Percentiles rank a stretch among this genome's conserved stretches.
phyloP scores from a whole-genome alignment of 768 basidiomycete species.

The Rhodotorula graminis region DNA sequence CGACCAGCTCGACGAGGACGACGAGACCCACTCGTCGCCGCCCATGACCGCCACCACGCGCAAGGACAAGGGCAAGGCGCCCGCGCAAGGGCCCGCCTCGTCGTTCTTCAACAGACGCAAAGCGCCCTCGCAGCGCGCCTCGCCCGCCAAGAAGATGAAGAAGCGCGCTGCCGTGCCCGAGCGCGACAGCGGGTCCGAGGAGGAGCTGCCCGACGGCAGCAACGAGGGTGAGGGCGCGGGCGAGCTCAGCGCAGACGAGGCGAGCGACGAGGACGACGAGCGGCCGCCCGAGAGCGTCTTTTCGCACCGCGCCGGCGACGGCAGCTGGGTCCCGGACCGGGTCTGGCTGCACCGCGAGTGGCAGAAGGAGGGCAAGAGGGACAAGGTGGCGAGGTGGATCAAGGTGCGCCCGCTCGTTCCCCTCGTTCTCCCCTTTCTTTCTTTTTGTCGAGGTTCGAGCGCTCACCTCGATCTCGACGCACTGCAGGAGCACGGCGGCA shows the following conservation, averaged over 20 bases:
- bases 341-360: conserved; percentile 3
- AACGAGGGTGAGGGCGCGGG: background rate
- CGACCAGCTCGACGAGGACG: background rate
- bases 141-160: too few relatives aligned
- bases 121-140: too few relatives aligned
- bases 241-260: background rate
- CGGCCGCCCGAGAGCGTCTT: background rate
- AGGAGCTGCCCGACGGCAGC: background rate
- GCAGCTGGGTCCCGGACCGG: background rate
- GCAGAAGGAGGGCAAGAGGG: background rate
- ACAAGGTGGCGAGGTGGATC: background rate
- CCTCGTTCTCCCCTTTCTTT: too few relatives aligned
- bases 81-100: too few relatives aligned
- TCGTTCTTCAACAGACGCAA: too few relatives aligned
- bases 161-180: too few relatives aligned
- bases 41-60: too few relatives aligned
- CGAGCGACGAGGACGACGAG: background rate
- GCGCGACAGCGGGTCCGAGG: too few relatives aligned
- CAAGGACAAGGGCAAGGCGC: too few relatives aligned
- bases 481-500: background rate
- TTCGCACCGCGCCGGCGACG: background rate
- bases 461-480: rapidly evolving
- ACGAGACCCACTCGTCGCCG: too few relatives aligned
- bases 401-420: background rate
- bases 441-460: too few relatives aligned